Base-by-base conservation (phyloP, 1,139 yeast species). In the Taphrina deformans region DNA sequence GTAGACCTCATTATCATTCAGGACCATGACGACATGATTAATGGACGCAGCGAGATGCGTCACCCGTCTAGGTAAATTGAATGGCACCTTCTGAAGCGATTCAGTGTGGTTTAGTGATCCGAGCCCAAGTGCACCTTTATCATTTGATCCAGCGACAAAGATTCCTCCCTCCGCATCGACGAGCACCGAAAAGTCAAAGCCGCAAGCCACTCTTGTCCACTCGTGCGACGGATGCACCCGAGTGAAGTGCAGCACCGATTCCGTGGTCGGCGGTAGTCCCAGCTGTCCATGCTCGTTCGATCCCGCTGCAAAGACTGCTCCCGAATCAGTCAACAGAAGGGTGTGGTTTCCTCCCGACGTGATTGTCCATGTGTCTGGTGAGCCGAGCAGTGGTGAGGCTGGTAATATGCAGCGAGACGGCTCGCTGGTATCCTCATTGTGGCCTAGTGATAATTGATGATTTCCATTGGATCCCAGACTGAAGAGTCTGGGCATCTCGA, bases 311-410 rank as follows among this genome's bases (percentile, higher is more conserved):
- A 76, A 85, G 0, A 85, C 74, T 0, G 75, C 73, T 0, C 93
- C 93, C 62, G 80, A 75, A 1, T 75, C 78, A 14, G 84, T 73
- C 6, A 89, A 74, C 1, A 90, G 70, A 41, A 89, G 71, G 0
- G 96, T 86, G 73, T 93, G 98, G 72, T 91, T 92, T 0, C 98
- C 98, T 2, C 98, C 98, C 72, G 91, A 85, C 0, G 79, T 81
- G 40, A 85, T 79, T 73, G 76, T 79, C 55, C 48, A 23, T 7
- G 10, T 41, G 10, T 9, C 2, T 16, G 24, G 12, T 27, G 27
- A 21, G 38, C 27, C 16, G 4, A 46, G 38, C 12, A 55, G 55
- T 51, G 73, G 63, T 2, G 48, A 18, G 1, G 48, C 9, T 12
- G 62, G 51, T 10, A 55, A 23, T 3, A 44, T 48, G 14, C 71